These are phyloP conservation scores for Sclerotinia nivalis DNA, from an alignment of 2,329 filamentous ascomycete species.

Conservation along the genomic window DNA sequence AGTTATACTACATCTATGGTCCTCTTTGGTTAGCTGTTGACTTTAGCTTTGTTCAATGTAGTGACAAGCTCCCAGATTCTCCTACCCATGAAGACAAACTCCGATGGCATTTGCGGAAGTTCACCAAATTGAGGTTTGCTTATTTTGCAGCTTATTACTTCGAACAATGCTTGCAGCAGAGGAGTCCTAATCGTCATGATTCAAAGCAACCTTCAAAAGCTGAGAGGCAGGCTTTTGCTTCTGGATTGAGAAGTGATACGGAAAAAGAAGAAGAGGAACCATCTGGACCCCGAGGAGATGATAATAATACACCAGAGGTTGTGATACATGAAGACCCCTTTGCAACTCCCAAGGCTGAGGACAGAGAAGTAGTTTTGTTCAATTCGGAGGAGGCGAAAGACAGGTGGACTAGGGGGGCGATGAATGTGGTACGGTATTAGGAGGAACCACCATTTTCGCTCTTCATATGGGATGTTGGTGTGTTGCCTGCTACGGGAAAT, in stretches of 20 bases:
- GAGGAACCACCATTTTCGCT: not conserved
- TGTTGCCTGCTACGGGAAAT: not conserved
- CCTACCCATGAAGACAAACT: not conserved
- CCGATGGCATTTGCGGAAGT: not conserved
- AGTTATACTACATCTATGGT: not conserved
- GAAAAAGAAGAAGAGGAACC: not conserved
- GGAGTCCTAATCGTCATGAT: not conserved
- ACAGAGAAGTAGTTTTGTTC: not conserved
- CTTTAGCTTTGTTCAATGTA: not conserved
- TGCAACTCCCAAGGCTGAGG: not conserved
- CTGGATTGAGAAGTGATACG: not conserved
- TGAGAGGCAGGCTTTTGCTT: not conserved
- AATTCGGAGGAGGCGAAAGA: not conserved
- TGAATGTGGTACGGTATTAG: not conserved
- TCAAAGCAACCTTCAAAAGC: no score
- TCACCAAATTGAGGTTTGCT: slow-evolving; percentile 4
- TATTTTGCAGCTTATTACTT: not conserved
- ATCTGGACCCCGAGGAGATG: no score
- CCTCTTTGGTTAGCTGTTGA: slow-evolving; percentile 4
- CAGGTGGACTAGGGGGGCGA: not conserved
- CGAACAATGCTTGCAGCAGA: not conserved
- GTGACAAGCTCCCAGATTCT: not conserved
- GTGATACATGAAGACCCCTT: not conserved
- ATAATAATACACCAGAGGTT: not conserved
- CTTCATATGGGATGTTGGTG: not conserved